phyloP scores from a whole-genome alignment of 208 protist species.

The Leishmania major region DNA sequence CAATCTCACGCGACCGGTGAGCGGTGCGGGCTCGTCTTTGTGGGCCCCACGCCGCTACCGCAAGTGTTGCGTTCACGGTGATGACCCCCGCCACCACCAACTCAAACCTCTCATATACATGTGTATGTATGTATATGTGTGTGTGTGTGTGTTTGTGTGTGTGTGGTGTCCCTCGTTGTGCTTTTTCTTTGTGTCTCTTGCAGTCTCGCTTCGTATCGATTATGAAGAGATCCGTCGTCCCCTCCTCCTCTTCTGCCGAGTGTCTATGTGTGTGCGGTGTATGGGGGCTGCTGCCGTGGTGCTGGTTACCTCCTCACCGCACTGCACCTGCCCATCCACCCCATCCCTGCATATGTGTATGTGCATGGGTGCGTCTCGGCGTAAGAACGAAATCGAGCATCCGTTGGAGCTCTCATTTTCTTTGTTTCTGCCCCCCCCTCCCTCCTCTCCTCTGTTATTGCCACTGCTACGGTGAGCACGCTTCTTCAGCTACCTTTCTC shows the following conservation, averaged over 20 bases:
- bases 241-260: not conserved
- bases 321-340: too few relatives aligned
- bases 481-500: not conserved
- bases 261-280: not conserved
- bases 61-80: not conserved
- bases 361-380: not conserved
- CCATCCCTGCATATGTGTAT: not conserved
- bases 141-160: not conserved
- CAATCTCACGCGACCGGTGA: too few relatives aligned
- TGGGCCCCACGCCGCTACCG: too few relatives aligned
- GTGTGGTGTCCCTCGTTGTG: not conserved
- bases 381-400: not conserved
- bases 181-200: not conserved
- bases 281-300: not conserved
- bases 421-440: not conserved
- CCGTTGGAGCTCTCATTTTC: not conserved
- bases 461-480: not conserved
- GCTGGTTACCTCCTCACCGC: not conserved
- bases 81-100: not conserved
- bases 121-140: not conserved
- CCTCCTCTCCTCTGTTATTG: not conserved
- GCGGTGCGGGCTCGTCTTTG: not conserved
- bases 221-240: slow-evolving; percentile 1
- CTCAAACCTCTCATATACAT: not conserved
- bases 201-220: not conserved